phyloP scores from a whole-genome alignment of 192 early-diverging fungal species.

The Geranomyces variabilis region DNA sequence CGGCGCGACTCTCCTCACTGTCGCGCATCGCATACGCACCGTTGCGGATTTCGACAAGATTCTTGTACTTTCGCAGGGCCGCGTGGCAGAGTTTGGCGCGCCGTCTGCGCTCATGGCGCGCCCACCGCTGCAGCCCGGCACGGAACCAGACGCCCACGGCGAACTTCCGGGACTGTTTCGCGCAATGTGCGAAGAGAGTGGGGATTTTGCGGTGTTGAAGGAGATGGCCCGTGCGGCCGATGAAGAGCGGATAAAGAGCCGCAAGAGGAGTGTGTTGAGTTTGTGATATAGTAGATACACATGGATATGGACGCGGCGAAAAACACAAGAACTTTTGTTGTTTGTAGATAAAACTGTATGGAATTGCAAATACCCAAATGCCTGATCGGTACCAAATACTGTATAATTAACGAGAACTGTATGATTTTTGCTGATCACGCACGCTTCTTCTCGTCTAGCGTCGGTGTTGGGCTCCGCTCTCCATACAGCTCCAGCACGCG shows the following conservation, averaged over 20 bases:
- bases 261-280: too few species aligned
- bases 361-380: too few species aligned
- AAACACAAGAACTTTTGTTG: too few species aligned
- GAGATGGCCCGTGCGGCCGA: slow-evolving; percentile 49
- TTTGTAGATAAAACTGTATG: too few species aligned
- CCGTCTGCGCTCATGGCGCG: slow-evolving; percentile 53
- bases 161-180: slow-evolving; percentile 50
- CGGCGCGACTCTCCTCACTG: slow-evolving; percentile 76
- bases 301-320: too few species aligned
- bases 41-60: slow-evolving; percentile 77
- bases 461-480: neutral
- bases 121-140: slow-evolving; percentile 16
- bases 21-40: slow-evolving; percentile 78
- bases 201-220: slow-evolving; percentile 74
- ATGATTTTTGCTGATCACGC: too few species aligned
- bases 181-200: slow-evolving; percentile 78
- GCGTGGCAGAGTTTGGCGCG: slow-evolving; percentile 62
- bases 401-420: too few species aligned
- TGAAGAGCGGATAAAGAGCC: slow-evolving; percentile 1
- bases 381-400: too few species aligned
- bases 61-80: slow-evolving; percentile 77
- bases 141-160: neutral
- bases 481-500: slow-evolving; percentile 65
- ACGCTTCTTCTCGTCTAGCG: neutral
- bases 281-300: too few species aligned